Evolutionary conservation across 177 flowering plant species (phyloP), one percentile per base, ranked within the genome.

Genomic region (Vitis hybrid): DNA sequence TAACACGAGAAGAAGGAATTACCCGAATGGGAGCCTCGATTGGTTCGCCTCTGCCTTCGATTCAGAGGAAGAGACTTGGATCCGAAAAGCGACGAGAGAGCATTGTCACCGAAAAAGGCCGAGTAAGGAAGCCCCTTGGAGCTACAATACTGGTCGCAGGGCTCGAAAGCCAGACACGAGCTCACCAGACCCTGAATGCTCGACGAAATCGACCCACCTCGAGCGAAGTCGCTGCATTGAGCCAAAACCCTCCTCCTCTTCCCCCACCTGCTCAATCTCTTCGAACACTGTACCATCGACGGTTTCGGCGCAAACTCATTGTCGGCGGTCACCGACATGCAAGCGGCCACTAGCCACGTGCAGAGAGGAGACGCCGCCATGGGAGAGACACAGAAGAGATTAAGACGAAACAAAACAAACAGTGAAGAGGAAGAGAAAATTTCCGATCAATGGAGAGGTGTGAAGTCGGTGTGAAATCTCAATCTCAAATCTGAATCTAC

Each of bases 311-410:
- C 56, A 16, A 13, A 70, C 21, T 85, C 85, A 56, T 68, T 74
- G 50, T 78, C 83, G 73, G 74, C 72, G 11, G 88, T 62, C 57
- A 75, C 75, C 1, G 92, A 89, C 88, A 86, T 90, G 92, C 92
- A 92, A 66, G 93, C 88, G 30, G 93, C 93, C 27, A 87, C 87
- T 27, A 92, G 85, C 91, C 95, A 92, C 67, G 93, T 86, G 79
- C 93, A 90, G 61, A 89, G 81, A 65, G 93, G 89, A 65, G 91
- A 84, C 19, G 80, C 69, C 58, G 82, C 80, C 88, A 84, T 86
- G 74, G 70, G 21, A 57, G 70, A 71, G 14, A 55, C 11, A 9
- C 21, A 19, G 51, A 72, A 57, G 54, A 49, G 30, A 18, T 40
- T 3, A 72, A 70, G 60, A 15, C 50, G 56, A 15, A 32, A 65